Evolutionary conservation across 2,329 filamentous ascomycete species (phyloP).

Genomic region (Eurotiales sp.): DNA sequence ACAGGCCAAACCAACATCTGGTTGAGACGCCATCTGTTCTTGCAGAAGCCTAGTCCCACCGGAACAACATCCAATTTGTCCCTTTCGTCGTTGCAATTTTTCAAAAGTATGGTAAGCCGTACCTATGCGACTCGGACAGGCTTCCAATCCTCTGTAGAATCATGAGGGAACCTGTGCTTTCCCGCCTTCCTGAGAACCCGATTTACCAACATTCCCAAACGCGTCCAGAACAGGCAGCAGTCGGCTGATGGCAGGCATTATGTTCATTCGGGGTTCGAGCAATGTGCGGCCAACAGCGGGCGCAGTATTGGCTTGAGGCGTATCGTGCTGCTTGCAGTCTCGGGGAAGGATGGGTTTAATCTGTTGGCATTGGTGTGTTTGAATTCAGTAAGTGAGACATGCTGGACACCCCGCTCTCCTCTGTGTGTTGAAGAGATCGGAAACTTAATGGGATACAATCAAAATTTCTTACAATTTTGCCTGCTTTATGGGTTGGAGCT

Average conservation of each 20-base stretch:
- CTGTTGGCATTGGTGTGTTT: neutral
- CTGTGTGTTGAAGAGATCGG: too few relatives aligned
- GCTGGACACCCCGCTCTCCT: too few relatives aligned
- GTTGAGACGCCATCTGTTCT: too few relatives aligned
- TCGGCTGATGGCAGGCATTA: slow-evolving; percentile 4
- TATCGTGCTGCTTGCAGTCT: neutral
- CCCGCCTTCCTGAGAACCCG: slow-evolving; percentile 8
- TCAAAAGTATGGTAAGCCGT: too few relatives aligned
- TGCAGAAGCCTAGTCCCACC: too few relatives aligned
- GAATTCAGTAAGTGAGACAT: neutral
- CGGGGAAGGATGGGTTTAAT: neutral
- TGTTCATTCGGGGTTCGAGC: slow-evolving; percentile 1
- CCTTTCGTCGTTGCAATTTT: too few relatives aligned
- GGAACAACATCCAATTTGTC: too few relatives aligned
- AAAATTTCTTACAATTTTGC: neutral
- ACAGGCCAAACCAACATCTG: too few relatives aligned
- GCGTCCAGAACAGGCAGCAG: slow-evolving; percentile 6
- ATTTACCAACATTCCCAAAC: slow-evolving; percentile 11
- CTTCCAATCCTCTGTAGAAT: too few relatives aligned
- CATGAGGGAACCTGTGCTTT: neutral
- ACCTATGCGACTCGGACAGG: too few relatives aligned
- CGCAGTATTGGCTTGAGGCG: neutral
- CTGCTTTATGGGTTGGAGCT: neutral
- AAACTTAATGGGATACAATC: too few relatives aligned
- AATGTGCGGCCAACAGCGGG: neutral